Evolutionary conservation across 768 basidiomycete genomes (phyloP).

Genomic region (Hypholoma fasciculare): DNA sequence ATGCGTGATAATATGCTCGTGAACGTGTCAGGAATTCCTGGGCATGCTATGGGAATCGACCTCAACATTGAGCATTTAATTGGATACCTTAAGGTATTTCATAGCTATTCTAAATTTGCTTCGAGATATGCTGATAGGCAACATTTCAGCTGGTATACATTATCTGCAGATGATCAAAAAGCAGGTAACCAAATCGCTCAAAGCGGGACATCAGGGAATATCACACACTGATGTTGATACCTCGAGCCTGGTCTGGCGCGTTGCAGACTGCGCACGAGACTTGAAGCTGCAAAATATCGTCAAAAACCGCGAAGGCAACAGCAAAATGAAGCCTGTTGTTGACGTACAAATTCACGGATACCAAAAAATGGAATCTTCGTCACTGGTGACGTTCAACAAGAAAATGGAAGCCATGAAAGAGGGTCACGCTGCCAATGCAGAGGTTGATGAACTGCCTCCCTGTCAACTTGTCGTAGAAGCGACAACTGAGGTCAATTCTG

Average conservation of each 20-base stretch:
- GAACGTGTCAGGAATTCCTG: constrained; percentile 27
- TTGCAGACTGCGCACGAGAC: constrained; percentile 19
- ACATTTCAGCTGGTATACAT: too few relatives aligned
- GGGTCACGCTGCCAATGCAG: constrained; percentile 1
- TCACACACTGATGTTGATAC: constrained; percentile 26
- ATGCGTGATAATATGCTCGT: constrained; percentile 22
- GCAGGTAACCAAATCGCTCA: too few relatives aligned
- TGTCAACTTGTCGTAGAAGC: too few relatives aligned
- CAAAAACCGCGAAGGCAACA: background rate
- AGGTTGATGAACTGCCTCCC: constrained; percentile 17
- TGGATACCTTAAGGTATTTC: constrained; percentile 11
- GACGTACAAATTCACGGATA: constrained; percentile 20
- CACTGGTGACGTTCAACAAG: constrained; percentile 32
- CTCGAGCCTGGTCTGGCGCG: too few relatives aligned
- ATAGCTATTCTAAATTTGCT: too few relatives aligned
- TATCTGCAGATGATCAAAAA: constrained; percentile 20
- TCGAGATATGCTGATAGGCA: too few relatives aligned
- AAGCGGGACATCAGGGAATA: constrained; percentile 26
- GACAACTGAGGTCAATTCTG: too few relatives aligned
- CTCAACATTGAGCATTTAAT: constrained; percentile 35
- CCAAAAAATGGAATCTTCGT: constrained; percentile 21
- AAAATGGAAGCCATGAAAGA: constrained; percentile 21
- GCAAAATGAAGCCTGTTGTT: constrained; percentile 14
- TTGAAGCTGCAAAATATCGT: constrained; percentile 12
- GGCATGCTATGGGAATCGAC: constrained; percentile 32